A percentile compares a stretch with the other conserved stretches of the same genome.
Conservation (phyloP, 140 eudicot species). For the Oenanthe javanica region DNA sequence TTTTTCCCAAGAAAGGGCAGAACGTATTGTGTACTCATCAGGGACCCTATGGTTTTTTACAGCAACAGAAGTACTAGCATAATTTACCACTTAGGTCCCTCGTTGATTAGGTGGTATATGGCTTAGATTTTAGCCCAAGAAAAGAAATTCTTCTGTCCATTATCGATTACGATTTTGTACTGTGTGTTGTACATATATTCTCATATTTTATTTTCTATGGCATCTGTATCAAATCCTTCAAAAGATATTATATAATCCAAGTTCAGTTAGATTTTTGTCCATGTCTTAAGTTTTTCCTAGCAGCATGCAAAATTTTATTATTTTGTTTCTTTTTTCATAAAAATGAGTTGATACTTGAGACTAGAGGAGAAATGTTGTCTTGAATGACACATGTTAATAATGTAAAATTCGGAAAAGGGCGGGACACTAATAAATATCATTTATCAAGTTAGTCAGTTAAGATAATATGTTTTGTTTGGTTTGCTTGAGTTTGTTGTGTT, state of each 20-base stretch:
- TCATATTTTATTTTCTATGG: background rate
- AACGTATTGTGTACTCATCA: background rate
- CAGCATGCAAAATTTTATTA: background rate
- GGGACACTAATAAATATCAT: background rate
- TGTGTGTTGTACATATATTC: background rate
- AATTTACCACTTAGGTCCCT: conserved; percentile 3
- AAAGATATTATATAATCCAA: background rate
- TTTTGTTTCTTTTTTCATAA: background rate
- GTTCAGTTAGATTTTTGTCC: background rate
- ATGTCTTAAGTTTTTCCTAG: background rate
- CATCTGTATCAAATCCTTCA: background rate
- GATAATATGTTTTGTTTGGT: background rate
- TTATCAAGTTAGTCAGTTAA: background rate
- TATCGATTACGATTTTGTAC: background rate
- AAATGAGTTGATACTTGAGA: background rate
- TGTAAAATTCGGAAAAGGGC: background rate
- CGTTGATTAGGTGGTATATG: background rate
- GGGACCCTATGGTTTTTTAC: background rate
- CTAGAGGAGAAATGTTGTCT: background rate
- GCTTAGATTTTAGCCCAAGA: background rate
- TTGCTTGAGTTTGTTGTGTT: background rate
- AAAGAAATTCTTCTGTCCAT: background rate
- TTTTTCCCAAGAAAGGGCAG: background rate
- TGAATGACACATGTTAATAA: background rate
- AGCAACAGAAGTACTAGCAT: background rate